These are phyloP conservation scores for Penicillium sp. DNA, from an alignment of 2,329 filamentous ascomycete genomes.

Conservation along the genomic window DNA sequence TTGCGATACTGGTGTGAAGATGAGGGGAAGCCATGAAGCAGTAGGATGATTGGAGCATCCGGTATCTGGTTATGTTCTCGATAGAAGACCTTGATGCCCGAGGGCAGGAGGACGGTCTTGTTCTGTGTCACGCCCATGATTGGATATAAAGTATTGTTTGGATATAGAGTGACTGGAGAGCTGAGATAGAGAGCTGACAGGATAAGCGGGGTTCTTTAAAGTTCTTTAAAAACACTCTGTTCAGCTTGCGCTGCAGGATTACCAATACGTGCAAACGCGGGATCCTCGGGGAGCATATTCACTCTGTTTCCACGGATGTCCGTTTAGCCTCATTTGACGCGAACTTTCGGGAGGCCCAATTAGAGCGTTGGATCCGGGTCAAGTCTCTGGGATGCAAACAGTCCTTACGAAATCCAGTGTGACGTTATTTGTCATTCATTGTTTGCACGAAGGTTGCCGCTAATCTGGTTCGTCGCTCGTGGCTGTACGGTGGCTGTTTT, in stretches of 20 bases:
- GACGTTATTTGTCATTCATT: too few species aligned
- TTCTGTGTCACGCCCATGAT: background rate
- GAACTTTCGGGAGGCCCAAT: background rate
- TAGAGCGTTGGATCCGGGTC: too few species aligned
- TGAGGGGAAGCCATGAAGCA: conserved; percentile 49
- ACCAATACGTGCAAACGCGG: background rate
- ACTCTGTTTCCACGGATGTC: background rate
- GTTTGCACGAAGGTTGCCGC: background rate
- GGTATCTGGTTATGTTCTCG: conserved; percentile 32
- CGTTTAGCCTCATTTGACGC: too few species aligned
- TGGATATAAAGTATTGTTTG: background rate
- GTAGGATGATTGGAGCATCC: conserved; percentile 40
- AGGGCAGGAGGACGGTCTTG: background rate
- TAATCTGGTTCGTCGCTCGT: too few species aligned
- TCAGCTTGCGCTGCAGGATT: too few species aligned
- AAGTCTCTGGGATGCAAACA: too few species aligned
- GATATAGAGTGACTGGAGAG: background rate
- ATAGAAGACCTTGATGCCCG: conserved; percentile 36
- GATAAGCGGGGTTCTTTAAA: background rate
- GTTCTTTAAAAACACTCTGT: too few species aligned
- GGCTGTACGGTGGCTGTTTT: background rate
- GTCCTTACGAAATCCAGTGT: too few species aligned
- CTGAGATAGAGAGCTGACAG: background rate
- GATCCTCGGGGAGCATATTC: background rate
- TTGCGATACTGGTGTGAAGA: conserved; percentile 49